These are phyloP conservation scores for Sclerotinia glacialis DNA, from an alignment of 2,329 filamentous ascomycete species.

Conservation along the genomic window DNA sequence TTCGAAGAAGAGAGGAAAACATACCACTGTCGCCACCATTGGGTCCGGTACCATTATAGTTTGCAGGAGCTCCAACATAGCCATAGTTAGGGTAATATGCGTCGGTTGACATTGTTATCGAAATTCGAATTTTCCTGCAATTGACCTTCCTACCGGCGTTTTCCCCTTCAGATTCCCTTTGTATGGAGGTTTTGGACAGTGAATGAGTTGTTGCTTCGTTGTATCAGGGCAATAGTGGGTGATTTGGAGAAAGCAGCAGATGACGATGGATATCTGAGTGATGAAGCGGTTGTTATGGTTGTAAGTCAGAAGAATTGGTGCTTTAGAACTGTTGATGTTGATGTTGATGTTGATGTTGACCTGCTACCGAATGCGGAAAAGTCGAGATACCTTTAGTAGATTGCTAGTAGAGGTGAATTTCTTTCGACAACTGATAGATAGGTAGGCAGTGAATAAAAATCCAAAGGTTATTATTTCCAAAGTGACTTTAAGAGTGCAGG, in stretches of 20 bases:
- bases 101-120: background rate
- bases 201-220: background rate
- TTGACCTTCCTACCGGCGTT: background rate
- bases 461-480: background rate
- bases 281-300: background rate
- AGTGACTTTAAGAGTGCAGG: background rate
- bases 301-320: constrained; percentile 1
- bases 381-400: background rate
- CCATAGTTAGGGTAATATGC: constrained; percentile 45
- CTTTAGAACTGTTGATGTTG: background rate
- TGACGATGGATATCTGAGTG: background rate
- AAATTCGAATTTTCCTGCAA: constrained; percentile 1
- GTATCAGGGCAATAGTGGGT: background rate
- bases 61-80: constrained; percentile 55
- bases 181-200: background rate
- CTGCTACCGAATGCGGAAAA: constrained; percentile 5
- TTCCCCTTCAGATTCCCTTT: background rate
- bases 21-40: constrained; percentile 41
- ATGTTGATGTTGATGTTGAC: background rate
- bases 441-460: background rate
- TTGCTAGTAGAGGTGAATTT: background rate
- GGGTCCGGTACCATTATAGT: constrained; percentile 58
- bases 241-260: background rate
- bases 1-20: constrained; percentile 21
- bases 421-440: background rate